Base-by-base conservation (phyloP, 768 basidiomycete species). In the Leccinum longicurvipes region DNA sequence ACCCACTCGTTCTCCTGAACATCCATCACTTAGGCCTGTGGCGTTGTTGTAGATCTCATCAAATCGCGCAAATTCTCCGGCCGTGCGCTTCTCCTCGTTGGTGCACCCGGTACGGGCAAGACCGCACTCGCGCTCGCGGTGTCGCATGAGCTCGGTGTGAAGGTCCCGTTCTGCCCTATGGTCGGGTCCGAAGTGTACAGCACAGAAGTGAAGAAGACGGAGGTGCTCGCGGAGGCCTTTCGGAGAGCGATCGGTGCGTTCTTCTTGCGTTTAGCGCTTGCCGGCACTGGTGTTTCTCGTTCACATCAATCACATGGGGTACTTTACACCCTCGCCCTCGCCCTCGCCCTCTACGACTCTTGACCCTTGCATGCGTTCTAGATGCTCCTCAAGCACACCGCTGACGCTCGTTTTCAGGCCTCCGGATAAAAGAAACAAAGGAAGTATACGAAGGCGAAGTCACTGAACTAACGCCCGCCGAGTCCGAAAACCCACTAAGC, bases 381-480 rank as follows among this genome's bases (percentile, higher is more conserved):
- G 15, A 15, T 27, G 1, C 6, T 8, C 10, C 6, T 10, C 39
- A 4, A n/a, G 25, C 47, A 28, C 11, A 5, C 29, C 7, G 4
- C 21, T 42, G 47, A 48, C 4, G 0, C 46, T 32, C 7, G 4
- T 17, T 34, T 41, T 3, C 42, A 64, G 95, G 96, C 47, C 81
- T 98, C 34, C 85, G 96, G 70, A 97, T 98, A 79, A 98, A 98
- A 73, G 97, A 98, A 74, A 98, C 95, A 6, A 98, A 99, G 70
- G 93, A 97, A 67, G 94, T 98, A 7, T 98, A 95, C 72, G 96
- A 98, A 72, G 96, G 97, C 57, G 96, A 99, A 74, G 91, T 99
- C 17, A 98, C 96, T 9, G 96, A 98, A 67, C 76, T 98, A 57
- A 97, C 96, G 4, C 97, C 97, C 3, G 85, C 92, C 21, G 97